Conservation (phyloP, 1,284 basidiomycete genomes). For the Boletus sp. region DNA sequence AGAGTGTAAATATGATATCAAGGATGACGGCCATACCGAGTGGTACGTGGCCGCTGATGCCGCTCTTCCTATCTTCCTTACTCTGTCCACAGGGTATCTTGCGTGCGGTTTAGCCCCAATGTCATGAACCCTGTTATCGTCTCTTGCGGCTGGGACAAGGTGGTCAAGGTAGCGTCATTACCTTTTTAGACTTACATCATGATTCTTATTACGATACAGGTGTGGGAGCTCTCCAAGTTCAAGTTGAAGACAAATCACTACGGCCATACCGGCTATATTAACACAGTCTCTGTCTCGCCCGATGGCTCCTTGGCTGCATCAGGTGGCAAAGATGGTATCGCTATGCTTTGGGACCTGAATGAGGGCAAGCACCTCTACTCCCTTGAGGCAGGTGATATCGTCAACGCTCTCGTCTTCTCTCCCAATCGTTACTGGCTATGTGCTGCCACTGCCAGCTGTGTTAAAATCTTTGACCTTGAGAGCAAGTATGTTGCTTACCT, state of each 20-base stretch:
- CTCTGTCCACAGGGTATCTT: slow-evolving; percentile 76
- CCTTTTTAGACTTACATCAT: slow-evolving; percentile 53
- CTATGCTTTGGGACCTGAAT: slow-evolving; percentile 99
- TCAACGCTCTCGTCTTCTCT: slow-evolving; percentile 99
- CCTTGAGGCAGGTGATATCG: slow-evolving; percentile 96
- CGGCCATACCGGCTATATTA: slow-evolving; percentile 99
- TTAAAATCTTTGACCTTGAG: slow-evolving; percentile 99
- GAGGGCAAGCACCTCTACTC: slow-evolving; percentile 99
- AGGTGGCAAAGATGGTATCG: slow-evolving; percentile 98
- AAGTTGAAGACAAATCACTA: slow-evolving; percentile 99
- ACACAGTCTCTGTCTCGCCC: slow-evolving; percentile 97
- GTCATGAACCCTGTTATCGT: slow-evolving; percentile 98
- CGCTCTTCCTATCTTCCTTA: not conserved
- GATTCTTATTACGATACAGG: slow-evolving; percentile 48
- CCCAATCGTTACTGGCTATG: slow-evolving; percentile 99
- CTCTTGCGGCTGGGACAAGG: slow-evolving; percentile 99
- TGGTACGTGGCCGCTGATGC: slow-evolving; percentile 55
- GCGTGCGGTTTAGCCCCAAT: slow-evolving; percentile 99
- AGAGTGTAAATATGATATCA: slow-evolving; percentile 99
- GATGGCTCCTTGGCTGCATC: slow-evolving; percentile 99
- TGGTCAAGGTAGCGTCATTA: slow-evolving; percentile 86
- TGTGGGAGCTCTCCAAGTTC: slow-evolving; percentile 99
- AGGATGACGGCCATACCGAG: slow-evolving; percentile 96
- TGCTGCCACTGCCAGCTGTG: slow-evolving; percentile 95
- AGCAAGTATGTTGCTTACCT: slow-evolving; percentile 71